Evolutionary conservation across 495 filamentous ascomycete genomes (phyloP).

Genomic region (Neurospora sp.): DNA sequence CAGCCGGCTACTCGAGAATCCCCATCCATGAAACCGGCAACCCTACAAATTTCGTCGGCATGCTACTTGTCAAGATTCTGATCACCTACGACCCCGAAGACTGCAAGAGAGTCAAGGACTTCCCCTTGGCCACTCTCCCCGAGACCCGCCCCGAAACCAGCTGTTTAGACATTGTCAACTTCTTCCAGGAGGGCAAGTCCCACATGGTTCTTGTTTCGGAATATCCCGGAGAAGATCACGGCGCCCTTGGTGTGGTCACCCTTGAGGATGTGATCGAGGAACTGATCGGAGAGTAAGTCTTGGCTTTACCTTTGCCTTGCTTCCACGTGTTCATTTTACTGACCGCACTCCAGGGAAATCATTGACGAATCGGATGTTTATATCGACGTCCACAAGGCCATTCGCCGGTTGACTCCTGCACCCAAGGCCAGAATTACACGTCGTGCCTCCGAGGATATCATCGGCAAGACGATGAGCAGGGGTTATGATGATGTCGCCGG

Average conservation of each 20-base stretch:
- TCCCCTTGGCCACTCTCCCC: slow-evolving; percentile 84
- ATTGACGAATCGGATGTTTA: slow-evolving; percentile 87
- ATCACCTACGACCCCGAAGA: slow-evolving; percentile 99
- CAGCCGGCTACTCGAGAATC: slow-evolving; percentile 89
- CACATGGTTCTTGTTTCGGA: slow-evolving; percentile 98
- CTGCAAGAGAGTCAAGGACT: slow-evolving; percentile 70
- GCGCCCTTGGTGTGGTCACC: slow-evolving; percentile 86
- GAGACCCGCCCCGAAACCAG: slow-evolving; percentile 92
- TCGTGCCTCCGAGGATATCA: slow-evolving; percentile 13
- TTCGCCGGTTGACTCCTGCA: slow-evolving; percentile 51
- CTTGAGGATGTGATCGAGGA: slow-evolving; percentile 98
- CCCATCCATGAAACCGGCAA: slow-evolving; percentile 86
- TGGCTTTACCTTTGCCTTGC: neutral
- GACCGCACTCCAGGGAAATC: slow-evolving; percentile 46
- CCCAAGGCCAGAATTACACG: slow-evolving; percentile 24
- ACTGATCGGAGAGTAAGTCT: slow-evolving; percentile 84
- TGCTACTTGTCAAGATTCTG: slow-evolving; percentile 95
- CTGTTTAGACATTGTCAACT: slow-evolving; percentile 96
- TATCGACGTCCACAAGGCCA: slow-evolving; percentile 93
- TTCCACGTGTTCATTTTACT: slow-evolving; percentile 9
- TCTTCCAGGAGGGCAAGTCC: slow-evolving; percentile 97
- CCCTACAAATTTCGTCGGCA: slow-evolving; percentile 79
- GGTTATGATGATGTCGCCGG: slow-evolving; percentile 2
- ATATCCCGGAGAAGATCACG: slow-evolving; percentile 75
- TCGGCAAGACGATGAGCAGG: slow-evolving; percentile 5